Evolutionary conservation across 2,329 filamentous ascomycete genomes (phyloP).

Genomic region (Aspergillus sp.): DNA sequence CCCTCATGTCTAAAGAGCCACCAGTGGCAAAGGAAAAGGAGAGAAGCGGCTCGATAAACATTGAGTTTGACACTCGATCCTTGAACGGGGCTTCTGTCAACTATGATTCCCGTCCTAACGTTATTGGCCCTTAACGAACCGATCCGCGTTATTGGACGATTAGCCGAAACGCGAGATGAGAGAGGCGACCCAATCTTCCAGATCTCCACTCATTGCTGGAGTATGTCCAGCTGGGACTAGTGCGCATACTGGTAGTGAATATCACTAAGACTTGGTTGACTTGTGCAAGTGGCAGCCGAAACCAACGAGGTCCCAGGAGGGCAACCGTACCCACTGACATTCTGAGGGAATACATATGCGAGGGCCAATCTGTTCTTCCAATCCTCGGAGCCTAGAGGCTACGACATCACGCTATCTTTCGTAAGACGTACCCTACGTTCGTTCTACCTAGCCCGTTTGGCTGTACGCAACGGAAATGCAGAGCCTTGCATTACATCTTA

Average conservation of each 20-base stretch:
- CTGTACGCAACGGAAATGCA: no score
- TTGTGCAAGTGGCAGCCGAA: slow-evolving; percentile 10
- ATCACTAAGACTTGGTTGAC: neutral
- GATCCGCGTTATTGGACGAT: neutral
- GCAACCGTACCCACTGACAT: no score
- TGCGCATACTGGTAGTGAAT: neutral
- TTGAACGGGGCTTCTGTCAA: neutral
- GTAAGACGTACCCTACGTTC: no score
- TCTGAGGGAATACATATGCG: no score
- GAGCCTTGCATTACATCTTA: neutral
- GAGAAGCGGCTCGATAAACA: neutral
- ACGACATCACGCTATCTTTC: no score
- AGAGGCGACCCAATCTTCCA: neutral
- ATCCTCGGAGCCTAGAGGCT: no score
- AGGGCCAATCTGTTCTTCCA: no score
- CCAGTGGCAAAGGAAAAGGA: neutral
- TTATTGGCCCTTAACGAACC: neutral
- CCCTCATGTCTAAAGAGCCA: neutral
- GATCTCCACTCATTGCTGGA: slow-evolving; percentile 2
- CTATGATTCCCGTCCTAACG: neutral
- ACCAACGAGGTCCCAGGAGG: no score
- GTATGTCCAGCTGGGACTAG: slow-evolving; percentile 4
- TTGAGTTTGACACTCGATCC: neutral
- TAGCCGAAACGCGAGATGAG: neutral
- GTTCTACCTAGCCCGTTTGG: no score